Evolutionary conservation across 306 rosid genomes (phyloP).

Genomic region (Inga laurina): DNA sequence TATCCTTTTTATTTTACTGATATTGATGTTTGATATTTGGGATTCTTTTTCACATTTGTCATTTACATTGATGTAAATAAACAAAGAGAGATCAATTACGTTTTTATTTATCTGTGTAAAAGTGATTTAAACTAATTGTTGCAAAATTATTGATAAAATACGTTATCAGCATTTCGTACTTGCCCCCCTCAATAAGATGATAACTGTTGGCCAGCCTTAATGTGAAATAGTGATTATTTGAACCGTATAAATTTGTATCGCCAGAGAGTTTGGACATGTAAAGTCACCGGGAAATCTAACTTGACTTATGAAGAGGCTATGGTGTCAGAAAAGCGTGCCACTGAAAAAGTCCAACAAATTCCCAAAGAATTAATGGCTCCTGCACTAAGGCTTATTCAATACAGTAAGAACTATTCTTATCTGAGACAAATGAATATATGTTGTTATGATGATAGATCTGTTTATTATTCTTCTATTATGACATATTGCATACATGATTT

Average conservation of each 20-base stretch:
- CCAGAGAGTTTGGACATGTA: constrained; percentile 86
- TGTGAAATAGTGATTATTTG: constrained; percentile 68
- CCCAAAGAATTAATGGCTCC: constrained; percentile 78
- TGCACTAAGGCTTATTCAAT: constrained; percentile 78
- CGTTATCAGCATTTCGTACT: constrained; percentile 11
- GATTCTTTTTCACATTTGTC: neutral
- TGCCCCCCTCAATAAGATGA: neutral
- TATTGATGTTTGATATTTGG: neutral
- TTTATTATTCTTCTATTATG: neutral
- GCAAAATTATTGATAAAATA: constrained; percentile 2
- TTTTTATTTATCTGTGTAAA: constrained; percentile 1
- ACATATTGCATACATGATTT: constrained; percentile 12
- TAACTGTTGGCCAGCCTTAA: constrained; percentile 47
- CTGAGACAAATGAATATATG: constrained; percentile 26
- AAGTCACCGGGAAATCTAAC: constrained; percentile 78
- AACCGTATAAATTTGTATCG: constrained; percentile 73
- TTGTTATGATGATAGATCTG: constrained; percentile 1
- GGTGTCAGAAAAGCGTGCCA: constrained; percentile 78
- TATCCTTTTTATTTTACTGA: constrained; percentile 54
- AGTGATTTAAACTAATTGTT: constrained; percentile 23
- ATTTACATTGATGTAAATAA: neutral
- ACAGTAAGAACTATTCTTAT: constrained; percentile 61
- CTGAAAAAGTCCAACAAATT: constrained; percentile 82
- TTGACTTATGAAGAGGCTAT: constrained; percentile 95
- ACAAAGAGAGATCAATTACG: neutral